Conservation (phyloP, 2,329 filamentous ascomycete species). For the Fusarium goolgardi region DNA sequence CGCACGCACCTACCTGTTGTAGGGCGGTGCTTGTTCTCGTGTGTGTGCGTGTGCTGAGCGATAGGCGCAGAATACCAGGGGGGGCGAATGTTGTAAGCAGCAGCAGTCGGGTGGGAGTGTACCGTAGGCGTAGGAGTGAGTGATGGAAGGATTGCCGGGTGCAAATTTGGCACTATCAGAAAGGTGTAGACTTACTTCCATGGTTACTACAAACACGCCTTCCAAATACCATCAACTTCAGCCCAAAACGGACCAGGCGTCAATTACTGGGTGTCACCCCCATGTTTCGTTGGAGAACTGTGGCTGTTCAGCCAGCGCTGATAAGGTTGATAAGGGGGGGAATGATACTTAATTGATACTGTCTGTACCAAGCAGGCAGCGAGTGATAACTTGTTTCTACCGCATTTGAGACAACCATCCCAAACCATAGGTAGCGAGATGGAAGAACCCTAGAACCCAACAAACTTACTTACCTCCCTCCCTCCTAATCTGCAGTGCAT, state of each 20-base stretch:
- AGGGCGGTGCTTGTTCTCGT: conserved; percentile 17
- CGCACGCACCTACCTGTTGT: conserved; percentile 13
- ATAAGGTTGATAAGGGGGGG: conserved; percentile 42
- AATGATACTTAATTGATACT: conserved; percentile 19
- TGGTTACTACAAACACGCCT: conserved; percentile 6
- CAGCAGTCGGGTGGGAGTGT: conserved; percentile 16
- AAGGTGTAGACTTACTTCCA: not conserved
- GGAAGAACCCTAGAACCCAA: conserved; percentile 32
- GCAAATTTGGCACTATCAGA: conserved; percentile 7
- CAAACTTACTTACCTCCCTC: not conserved
- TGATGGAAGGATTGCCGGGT: not conserved
- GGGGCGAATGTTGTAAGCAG: conserved; percentile 14
- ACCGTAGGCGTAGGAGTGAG: not conserved
- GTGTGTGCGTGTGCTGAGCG: conserved; percentile 32
- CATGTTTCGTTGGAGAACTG: conserved; percentile 19
- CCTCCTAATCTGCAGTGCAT: not conserved
- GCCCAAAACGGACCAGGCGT: conserved; percentile 30
- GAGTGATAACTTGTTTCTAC: conserved; percentile 14
- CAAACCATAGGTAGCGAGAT: conserved; percentile 4
- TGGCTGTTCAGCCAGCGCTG: conserved; percentile 30
- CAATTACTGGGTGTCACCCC: conserved; percentile 10
- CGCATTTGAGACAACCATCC: conserved; percentile 12
- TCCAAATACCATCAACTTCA: not conserved
- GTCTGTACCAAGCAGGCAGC: not conserved
- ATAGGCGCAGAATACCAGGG: conserved; percentile 37